Conservation (phyloP, 345 rosid species). For the Salix dunnii region DNA sequence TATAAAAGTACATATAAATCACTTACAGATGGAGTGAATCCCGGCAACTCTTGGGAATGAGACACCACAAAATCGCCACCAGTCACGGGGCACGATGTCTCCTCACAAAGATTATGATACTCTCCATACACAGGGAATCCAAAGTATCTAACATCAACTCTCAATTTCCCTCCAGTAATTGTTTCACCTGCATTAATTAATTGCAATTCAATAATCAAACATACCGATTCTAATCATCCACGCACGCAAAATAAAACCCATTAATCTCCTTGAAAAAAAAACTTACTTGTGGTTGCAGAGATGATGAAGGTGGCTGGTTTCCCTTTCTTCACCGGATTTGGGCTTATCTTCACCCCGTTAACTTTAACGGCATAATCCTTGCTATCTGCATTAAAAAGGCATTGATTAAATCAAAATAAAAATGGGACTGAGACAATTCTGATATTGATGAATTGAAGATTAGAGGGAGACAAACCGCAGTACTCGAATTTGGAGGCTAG, state of each 20-base stretch:
- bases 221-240: background rate
- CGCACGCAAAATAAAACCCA: background rate
- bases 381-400: conserved; percentile 24
- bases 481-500: conserved; percentile 36
- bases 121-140: conserved; percentile 78
- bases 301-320: conserved; percentile 42
- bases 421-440: background rate
- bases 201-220: background rate
- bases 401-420: background rate
- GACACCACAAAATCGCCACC: conserved; percentile 75
- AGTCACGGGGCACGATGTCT: conserved; percentile 79
- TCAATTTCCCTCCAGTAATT: conserved; percentile 68
- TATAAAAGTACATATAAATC: background rate
- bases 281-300: conserved; percentile 33
- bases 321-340: conserved; percentile 44
- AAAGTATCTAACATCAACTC: conserved; percentile 80
- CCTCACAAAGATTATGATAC: conserved; percentile 71
- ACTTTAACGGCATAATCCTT: conserved; percentile 39
- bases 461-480: conserved; percentile 29
- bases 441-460: too few species aligned
- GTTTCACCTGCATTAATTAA: conserved; percentile 32
- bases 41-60: conserved; percentile 81
- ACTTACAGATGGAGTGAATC: conserved; percentile 91
- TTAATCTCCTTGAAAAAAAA: background rate
- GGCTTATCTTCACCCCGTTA: conserved; percentile 40